Conservation (phyloP, 352 stramenopile genomes). For the Globisporangium emineosum region DNA sequence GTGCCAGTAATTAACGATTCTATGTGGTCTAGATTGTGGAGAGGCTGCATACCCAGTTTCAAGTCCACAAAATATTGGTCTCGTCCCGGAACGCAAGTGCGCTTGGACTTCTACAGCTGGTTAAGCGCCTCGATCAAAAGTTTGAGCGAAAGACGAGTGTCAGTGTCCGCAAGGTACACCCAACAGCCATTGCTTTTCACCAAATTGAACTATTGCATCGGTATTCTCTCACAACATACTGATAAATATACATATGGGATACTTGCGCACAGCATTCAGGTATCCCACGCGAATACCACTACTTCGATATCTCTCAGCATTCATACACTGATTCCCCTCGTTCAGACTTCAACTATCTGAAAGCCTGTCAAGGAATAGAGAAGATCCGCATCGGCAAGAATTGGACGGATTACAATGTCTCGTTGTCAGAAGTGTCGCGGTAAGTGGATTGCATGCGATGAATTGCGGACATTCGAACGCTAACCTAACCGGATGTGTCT, state of each 20-base stretch:
- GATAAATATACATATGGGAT: background rate
- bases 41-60: constrained; percentile 66
- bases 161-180: constrained; percentile 64
- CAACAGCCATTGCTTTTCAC: background rate
- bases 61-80: constrained; percentile 60
- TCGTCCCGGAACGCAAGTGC: constrained; percentile 65
- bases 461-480: background rate
- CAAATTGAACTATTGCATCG: background rate
- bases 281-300: background rate
- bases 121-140: constrained; percentile 58
- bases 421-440: constrained; percentile 25
- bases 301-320: too few species aligned
- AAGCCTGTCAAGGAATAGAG: constrained; percentile 71
- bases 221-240: background rate
- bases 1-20: background rate
- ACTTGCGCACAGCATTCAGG: constrained; percentile 11
- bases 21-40: constrained; percentile 39
- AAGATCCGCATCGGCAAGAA: constrained; percentile 50
- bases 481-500: background rate
- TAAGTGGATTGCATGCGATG: constrained; percentile 1
- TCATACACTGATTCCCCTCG: background rate
- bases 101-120: constrained; percentile 59
- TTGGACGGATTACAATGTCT: constrained; percentile 25
- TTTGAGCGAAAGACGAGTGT: constrained; percentile 42
- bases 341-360: constrained; percentile 75